phyloP scores from a whole-genome alignment of 208 protist species.

The Leishmania braziliensis region DNA sequence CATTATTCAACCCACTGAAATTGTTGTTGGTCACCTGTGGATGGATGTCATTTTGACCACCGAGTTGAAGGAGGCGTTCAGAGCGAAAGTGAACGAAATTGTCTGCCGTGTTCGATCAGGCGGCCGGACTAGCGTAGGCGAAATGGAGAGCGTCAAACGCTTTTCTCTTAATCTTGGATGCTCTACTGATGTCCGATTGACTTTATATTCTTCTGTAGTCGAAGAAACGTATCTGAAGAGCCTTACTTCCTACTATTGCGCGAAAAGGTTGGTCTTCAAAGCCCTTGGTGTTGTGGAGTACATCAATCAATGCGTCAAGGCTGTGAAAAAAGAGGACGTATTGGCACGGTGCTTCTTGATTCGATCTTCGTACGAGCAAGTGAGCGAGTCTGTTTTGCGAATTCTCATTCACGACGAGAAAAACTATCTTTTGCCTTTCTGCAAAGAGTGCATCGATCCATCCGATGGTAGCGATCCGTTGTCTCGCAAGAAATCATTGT shows the following conservation, averaged over 20 bases:
- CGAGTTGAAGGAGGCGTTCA: conserved; percentile 37
- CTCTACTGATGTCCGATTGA: conserved; percentile 54
- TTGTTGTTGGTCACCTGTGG: conserved; percentile 66
- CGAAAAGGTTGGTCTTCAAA: conserved; percentile 43
- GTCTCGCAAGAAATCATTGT: conserved; percentile 18
- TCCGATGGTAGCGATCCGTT: conserved; percentile 26
- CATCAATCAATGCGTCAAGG: conserved; percentile 36
- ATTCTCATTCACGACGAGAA: conserved; percentile 55
- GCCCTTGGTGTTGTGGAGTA: conserved; percentile 42
- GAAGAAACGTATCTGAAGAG: conserved; percentile 60
- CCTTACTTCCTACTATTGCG: conserved; percentile 43
- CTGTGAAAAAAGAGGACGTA: conserved; percentile 50
- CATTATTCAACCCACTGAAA: conserved; percentile 71
- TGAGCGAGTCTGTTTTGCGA: conserved; percentile 45
- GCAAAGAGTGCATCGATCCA: conserved; percentile 38
- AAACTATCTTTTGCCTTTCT: conserved; percentile 38
- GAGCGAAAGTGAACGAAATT: conserved; percentile 45
- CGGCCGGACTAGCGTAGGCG: conserved; percentile 30
- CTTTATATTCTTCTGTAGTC: conserved; percentile 56
- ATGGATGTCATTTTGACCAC: conserved; percentile 36
- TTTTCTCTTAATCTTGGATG: conserved; percentile 65
- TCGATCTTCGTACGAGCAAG: conserved; percentile 50
- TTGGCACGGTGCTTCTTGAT: conserved; percentile 55
- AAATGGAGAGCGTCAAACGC: conserved; percentile 62
- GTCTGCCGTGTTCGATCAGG: conserved; percentile 42